A percentile compares a stretch with the other conserved stretches of the same genome.
Evolutionary conservation across 2,329 filamentous ascomycete species (phyloP).

Genomic region (Ophiostoma sp.): DNA sequence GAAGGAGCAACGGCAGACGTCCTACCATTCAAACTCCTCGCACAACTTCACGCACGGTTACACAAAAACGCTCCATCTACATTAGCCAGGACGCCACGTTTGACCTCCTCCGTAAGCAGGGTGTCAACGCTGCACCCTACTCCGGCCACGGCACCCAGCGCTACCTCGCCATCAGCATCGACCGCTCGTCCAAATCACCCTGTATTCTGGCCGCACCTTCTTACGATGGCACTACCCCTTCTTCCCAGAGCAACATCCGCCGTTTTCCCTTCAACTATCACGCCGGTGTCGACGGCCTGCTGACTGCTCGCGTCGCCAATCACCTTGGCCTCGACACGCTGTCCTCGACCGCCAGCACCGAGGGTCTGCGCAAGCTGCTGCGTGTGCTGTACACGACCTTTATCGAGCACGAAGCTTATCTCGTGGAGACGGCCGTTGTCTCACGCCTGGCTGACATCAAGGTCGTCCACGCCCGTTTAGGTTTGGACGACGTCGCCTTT

Average conservation of each 20-base stretch:
- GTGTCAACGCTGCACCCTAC: slow-evolving; percentile 46
- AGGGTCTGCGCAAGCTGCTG: slow-evolving; percentile 51
- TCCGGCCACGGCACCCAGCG: slow-evolving; percentile 43
- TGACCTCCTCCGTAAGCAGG: slow-evolving; percentile 54
- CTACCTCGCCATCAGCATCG: slow-evolving; percentile 64
- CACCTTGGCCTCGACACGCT: slow-evolving; percentile 53
- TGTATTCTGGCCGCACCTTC: slow-evolving; percentile 61
- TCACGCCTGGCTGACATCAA: slow-evolving; percentile 30
- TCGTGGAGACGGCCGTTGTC: slow-evolving; percentile 44
- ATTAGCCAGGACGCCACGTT: slow-evolving; percentile 55
- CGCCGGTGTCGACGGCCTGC: slow-evolving; percentile 46
- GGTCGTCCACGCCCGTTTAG: slow-evolving; percentile 45
- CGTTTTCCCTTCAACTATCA: slow-evolving; percentile 65
- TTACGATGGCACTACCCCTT: not conserved
- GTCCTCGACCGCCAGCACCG: slow-evolving; percentile 40
- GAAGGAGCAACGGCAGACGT: not conserved
- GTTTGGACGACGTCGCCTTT: slow-evolving; percentile 50
- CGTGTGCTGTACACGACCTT: slow-evolving; percentile 55
- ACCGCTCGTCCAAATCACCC: slow-evolving; percentile 62
- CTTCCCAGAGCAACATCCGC: slow-evolving; percentile 31
- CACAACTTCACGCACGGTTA: not conserved
- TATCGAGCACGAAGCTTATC: slow-evolving; percentile 47
- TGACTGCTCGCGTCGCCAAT: slow-evolving; percentile 44
- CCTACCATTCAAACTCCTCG: not conserved
- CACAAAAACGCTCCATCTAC: slow-evolving; percentile 54